Base-by-base conservation (phyloP, 176 grass and related monocot genomes). In the Zea luxurians region DNA sequence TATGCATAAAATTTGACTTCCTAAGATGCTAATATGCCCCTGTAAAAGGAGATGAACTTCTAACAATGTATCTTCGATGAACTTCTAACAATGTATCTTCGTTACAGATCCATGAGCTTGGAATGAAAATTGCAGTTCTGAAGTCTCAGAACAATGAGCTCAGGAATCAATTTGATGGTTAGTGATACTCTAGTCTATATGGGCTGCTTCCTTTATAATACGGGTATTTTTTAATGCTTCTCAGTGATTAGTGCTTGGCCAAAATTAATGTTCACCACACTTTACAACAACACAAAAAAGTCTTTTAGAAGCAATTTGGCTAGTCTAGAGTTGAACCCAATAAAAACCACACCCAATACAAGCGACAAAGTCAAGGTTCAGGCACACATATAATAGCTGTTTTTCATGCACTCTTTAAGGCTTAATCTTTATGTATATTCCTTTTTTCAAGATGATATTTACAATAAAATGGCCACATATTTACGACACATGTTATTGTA, bases 61-160 rank as follows among this genome's bases (percentile, higher is more conserved):
- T 55, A 41, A 38, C 16, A 3, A 75, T 65, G 17, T 61, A 49
- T 66, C 20, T 27, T 27, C 27, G 1, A 27, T 27, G 27, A 27
- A 27, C 27, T 27, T 27, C 27, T 27, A 27, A 27, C 27, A 27
- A 27, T 27, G 0, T 27, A 27, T 27, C 27, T 82, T 66, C 77
- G 77, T 27, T 87, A 36, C 83, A 97, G 92, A 99, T 99, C 71
- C 96, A 99, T 87, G 96, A 99, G 83, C 85, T 99, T 85, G 96
- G 92, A 78, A 99, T 99, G 96, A 95, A 99, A 89, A 95, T 99
- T 83, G 88, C 90, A 48, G 86, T 99, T 67, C 82, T 99, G 54
- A 99, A 96, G 74, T 89, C 90, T 74, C 96, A 95, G 76, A 99
- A 95, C 81, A 78, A 85, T 58, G 90, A 99, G 65, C 88, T 95